phyloP scores from a whole-genome alignment of 2,329 filamentous ascomycete genomes.

The Pezizomycotina sp. region DNA sequence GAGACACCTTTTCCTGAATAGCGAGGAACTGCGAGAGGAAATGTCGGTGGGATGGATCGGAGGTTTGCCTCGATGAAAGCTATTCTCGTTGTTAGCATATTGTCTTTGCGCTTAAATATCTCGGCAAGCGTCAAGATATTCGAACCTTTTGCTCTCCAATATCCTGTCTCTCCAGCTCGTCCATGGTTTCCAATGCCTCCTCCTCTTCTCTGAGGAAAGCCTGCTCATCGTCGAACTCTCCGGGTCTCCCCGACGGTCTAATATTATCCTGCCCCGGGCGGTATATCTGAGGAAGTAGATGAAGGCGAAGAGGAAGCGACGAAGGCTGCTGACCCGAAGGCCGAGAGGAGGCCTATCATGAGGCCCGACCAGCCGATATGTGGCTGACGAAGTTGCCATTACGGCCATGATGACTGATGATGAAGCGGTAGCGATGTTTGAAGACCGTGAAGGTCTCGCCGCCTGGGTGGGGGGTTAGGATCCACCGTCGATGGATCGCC shows the following conservation, averaged over 20 bases:
- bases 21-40: constrained; percentile 93
- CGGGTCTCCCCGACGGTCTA: constrained; percentile 79
- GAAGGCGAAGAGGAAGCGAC: constrained; percentile 60
- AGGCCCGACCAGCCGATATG: constrained; percentile 55
- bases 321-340: constrained; percentile 76
- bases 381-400: constrained; percentile 28
- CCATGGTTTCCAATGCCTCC: constrained; percentile 87
- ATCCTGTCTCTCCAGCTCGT: constrained; percentile 83
- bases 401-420: constrained; percentile 13
- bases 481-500: no score
- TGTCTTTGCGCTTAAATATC: background rate
- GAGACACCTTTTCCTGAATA: constrained; percentile 99
- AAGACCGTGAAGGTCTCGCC: no score
- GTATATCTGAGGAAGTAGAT: constrained; percentile 94
- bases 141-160: constrained; percentile 84
- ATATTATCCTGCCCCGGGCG: constrained; percentile 67
- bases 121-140: background rate
- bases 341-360: constrained; percentile 84
- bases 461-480: no score
- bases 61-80: constrained; percentile 89
- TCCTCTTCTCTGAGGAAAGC: constrained; percentile 86
- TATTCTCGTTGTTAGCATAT: constrained; percentile 29
- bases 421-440: constrained; percentile 12
- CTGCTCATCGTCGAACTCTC: constrained; percentile 96
- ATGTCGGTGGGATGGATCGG: constrained; percentile 94